Conservation (phyloP, 139 green algal genomes). For the Nannochloris sp. region DNA sequence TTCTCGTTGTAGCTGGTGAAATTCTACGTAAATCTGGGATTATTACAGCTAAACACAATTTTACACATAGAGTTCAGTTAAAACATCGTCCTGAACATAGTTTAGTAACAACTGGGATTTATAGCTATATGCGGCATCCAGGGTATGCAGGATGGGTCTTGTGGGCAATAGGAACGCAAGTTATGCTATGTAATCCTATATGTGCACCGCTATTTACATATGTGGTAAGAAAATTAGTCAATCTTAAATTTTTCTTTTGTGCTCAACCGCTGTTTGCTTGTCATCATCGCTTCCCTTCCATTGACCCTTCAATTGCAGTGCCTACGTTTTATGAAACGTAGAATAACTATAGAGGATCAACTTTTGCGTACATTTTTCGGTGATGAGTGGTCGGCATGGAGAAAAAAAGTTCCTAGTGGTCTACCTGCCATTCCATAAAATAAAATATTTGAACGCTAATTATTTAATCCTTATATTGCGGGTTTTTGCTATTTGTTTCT, state of each 20-base stretch:
- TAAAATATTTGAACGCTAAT: no score
- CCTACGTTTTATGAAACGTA: constrained; percentile 54
- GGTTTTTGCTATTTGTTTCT: no score
- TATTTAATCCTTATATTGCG: no score
- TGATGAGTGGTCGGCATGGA: constrained; percentile 39
- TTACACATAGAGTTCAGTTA: constrained; percentile 63
- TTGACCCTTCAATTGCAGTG: constrained; percentile 19
- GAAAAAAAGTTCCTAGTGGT: constrained; percentile 16
- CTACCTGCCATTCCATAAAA: constrained; percentile 50
- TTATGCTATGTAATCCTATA: constrained; percentile 71
- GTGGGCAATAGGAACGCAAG: constrained; percentile 76
- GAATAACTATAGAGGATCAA: constrained; percentile 54
- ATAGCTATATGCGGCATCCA: constrained; percentile 70
- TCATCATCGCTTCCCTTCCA: background rate
- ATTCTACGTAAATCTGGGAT: constrained; percentile 56
- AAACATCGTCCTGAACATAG: constrained; percentile 29
- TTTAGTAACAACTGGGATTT: constrained; percentile 54
- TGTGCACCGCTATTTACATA: constrained; percentile 39
- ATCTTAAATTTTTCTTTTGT: background rate
- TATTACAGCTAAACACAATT: constrained; percentile 49
- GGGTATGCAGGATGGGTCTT: constrained; percentile 85
- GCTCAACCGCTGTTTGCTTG: background rate
- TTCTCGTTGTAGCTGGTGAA: constrained; percentile 46
- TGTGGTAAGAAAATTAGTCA: constrained; percentile 23
- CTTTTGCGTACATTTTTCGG: constrained; percentile 59